phyloP scores from a whole-genome alignment of 2,329 filamentous ascomycete species.

The Xylaria sp. region DNA sequence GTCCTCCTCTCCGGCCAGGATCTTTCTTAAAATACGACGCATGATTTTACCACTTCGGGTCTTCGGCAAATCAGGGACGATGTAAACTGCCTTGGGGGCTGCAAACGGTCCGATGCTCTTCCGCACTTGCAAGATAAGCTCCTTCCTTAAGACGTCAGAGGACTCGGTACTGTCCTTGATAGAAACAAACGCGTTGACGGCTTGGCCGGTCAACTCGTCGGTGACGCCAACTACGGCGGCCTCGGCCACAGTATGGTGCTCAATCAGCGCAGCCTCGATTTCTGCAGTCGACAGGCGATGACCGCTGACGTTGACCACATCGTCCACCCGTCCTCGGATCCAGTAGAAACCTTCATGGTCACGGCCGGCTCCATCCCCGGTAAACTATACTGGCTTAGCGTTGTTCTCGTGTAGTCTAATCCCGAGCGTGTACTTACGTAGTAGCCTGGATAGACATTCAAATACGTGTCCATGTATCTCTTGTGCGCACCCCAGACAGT shows the following conservation, averaged over 20 bases:
- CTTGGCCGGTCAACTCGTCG: conserved; percentile 94
- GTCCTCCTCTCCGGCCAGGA: conserved; percentile 94
- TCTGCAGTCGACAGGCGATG: conserved; percentile 96
- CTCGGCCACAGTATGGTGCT: conserved; percentile 88
- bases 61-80: conserved; percentile 94
- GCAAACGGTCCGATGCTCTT: conserved; percentile 98
- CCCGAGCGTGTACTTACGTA: conserved; percentile 68
- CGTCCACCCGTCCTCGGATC: conserved; percentile 97
- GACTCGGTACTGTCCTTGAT: conserved; percentile 83
- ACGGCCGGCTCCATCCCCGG: conserved; percentile 89
- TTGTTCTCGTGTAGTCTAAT: not conserved
- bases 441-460: conserved; percentile 97
- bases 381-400: conserved; percentile 62
- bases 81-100: conserved; percentile 88
- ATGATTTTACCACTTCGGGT: conserved; percentile 99
- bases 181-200: conserved; percentile 94
- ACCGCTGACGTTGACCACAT: conserved; percentile 97
- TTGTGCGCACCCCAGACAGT: conserved; percentile 98
- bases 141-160: conserved; percentile 83
- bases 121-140: conserved; percentile 90
- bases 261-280: conserved; percentile 94
- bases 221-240: conserved; percentile 91
- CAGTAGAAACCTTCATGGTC: conserved; percentile 99
- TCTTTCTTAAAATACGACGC: conserved; percentile 95
- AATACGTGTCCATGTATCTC: conserved; percentile 97